Conservation (phyloP, 2,329 filamentous ascomycete species). For the Botrytis medusae region DNA sequence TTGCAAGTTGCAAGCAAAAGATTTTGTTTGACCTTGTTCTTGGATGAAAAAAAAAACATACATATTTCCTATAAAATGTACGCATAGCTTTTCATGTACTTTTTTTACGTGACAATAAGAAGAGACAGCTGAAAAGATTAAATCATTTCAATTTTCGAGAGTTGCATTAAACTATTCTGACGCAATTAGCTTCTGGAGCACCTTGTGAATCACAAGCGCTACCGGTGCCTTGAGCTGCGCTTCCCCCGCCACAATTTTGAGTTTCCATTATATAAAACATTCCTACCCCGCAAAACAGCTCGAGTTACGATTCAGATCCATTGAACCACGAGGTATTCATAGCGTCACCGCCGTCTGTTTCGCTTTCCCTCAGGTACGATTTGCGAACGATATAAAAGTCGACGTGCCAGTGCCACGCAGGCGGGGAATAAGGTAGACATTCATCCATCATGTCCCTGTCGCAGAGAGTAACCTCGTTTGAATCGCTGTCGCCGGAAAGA, state of each 20-base stretch:
- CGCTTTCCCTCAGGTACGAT: not conserved
- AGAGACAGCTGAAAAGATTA: not conserved
- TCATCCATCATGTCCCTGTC: constrained; percentile 27
- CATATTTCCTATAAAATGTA: not conserved
- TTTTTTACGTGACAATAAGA: not conserved
- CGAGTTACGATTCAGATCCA: not conserved
- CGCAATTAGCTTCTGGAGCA: not conserved
- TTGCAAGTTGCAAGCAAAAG: not conserved
- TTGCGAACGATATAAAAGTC: not conserved
- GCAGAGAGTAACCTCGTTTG: constrained; percentile 32
- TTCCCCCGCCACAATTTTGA: constrained; percentile 4
- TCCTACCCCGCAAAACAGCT: constrained; percentile 12
- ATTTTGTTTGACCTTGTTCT: not conserved
- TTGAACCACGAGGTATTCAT: constrained; percentile 6
- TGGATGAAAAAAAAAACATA: not conserved
- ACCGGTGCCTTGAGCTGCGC: not conserved
- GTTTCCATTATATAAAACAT: constrained; percentile 14
- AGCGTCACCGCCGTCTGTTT: constrained; percentile 1
- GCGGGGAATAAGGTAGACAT: not conserved
- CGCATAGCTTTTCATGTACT: not conserved
- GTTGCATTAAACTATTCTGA: not conserved
- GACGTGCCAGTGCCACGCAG: not conserved
- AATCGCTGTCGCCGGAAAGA: constrained; percentile 32
- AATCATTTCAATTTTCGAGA: not conserved
- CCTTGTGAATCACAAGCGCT: not conserved